These are phyloP conservation scores for Trypanosoma mega DNA, from an alignment of 208 protist species.

Conservation along the genomic window DNA sequence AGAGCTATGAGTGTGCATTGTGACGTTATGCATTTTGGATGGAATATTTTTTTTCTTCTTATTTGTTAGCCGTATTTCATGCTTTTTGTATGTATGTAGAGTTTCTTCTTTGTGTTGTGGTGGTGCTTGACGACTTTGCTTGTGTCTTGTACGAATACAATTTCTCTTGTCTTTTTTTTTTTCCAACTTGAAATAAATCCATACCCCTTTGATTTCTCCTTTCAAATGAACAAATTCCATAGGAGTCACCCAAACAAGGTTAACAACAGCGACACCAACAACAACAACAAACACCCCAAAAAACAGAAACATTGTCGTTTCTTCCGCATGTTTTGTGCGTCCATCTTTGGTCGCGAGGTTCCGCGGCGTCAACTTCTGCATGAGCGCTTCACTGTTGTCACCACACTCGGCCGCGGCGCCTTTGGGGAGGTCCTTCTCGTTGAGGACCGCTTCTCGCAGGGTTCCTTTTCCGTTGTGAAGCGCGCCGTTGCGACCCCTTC, in stretches of 20 bases:
- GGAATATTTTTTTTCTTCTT: no score
- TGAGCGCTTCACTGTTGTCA: conserved; percentile 12
- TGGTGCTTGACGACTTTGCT: not conserved
- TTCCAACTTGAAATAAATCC: no score
- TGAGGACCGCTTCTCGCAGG: conserved; percentile 9
- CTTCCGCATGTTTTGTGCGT: not conserved
- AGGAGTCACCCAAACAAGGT: no score
- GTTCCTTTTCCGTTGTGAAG: conserved; percentile 19
- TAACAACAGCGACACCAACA: no score
- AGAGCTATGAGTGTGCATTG: no score
- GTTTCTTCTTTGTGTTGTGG: not conserved
- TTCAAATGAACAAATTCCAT: no score
- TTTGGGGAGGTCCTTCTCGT: conserved; percentile 31
- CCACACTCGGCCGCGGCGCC: conserved; percentile 13
- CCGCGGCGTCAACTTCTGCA: conserved; percentile 22
- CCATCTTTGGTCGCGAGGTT: not conserved
- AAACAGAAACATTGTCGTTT: no score
- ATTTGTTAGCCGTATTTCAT: conserved; percentile 2
- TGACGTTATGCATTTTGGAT: no score
- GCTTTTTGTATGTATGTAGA: no score
- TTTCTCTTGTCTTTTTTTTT: not conserved
- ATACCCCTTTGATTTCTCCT: no score
- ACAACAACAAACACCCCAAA: no score
- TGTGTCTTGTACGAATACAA: not conserved
- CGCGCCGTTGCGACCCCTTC: not conserved